phyloP scores from a whole-genome alignment of 768 basidiomycete species.

The Termitomyces sp. region DNA sequence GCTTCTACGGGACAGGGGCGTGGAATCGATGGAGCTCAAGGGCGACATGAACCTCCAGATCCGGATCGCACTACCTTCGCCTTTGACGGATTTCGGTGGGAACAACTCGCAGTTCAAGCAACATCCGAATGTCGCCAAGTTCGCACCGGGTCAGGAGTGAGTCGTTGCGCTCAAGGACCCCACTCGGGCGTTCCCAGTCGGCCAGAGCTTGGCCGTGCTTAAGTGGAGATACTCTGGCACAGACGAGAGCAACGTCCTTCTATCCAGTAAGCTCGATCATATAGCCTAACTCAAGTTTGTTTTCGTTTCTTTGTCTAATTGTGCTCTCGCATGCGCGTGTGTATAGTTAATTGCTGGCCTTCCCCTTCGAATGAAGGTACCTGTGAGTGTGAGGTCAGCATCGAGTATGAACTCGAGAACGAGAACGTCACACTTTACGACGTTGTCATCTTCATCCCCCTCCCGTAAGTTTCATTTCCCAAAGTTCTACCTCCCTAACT shows the following conservation, averaged over 20 bases:
- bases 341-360: slow-evolving; percentile 94
- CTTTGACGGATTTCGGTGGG: slow-evolving; percentile 59
- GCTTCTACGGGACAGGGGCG: slow-evolving; percentile 86
- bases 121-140: slow-evolving; percentile 92
- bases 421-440: slow-evolving; percentile 78
- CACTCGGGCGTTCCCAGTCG: slow-evolving; percentile 81
- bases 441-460: slow-evolving; percentile 86
- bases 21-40: slow-evolving; percentile 87
- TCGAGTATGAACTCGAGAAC: slow-evolving; percentile 96
- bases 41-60: slow-evolving; percentile 94
- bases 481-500: neutral
- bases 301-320: neutral
- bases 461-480: slow-evolving; percentile 63
- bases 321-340: neutral
- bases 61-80: slow-evolving; percentile 59
- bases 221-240: slow-evolving; percentile 91
- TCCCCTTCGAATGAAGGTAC: slow-evolving; percentile 87
- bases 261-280: slow-evolving; percentile 67
- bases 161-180: slow-evolving; percentile 83
- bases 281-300: neutral
- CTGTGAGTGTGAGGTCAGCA: slow-evolving; percentile 90
- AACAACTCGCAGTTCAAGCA: slow-evolving; percentile 90
- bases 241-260: slow-evolving; percentile 88
- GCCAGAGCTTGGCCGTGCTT: slow-evolving; percentile 81
- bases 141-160: slow-evolving; percentile 59